Base-by-base conservation (phyloP, 768 basidiomycete genomes). In the Hygrophoropsis aurantiaca region DNA sequence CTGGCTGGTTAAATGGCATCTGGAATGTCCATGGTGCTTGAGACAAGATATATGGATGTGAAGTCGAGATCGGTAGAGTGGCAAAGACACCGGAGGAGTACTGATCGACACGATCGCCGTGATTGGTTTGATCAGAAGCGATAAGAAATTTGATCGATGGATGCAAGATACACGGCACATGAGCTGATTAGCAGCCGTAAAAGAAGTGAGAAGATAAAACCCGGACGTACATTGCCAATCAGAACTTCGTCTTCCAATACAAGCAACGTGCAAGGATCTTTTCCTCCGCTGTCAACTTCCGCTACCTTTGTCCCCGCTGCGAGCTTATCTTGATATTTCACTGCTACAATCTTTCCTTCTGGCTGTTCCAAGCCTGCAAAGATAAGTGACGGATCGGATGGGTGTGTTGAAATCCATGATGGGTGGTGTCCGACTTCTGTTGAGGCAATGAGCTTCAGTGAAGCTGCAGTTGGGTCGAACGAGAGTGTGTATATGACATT, bases 341-440 rank as follows among this genome's bases (percentile, higher is more conserved):
- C 56, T 11, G 77, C 81, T 6, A 82, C 58, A 20, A 84, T 72
- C 61, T 73, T 72, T 11, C 91, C 90, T n/a, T 86, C 78, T 0
- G 72, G 53, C 49, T 84, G 79, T 55, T 90, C 85, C 16, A 90
- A 70, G 0, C 76, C 82, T 10, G 87, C 70, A 56, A 84, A 84
- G 25, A 89, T 69, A 21, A 90, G 55, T 3, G 79, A 77, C 36
- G 66, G 70, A 50, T 85, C 77, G 0, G 59, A 63, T 0, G 83
- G 81, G 57, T 85, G 78, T 6, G 70, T 66, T 10, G 82, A 77
- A 51, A 94, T 74, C 90, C 90, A 93, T 5, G 88, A 89, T 1
- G 90, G 86, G 56, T 81, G 79, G 53, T 74, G 65, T 21, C 86
- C 85, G 27, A 82, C 78, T 8, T 62, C 58, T 42, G 80, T 56